Conservation (phyloP, 1,139 yeast genomes). For the Chernovozyma aurita region DNA sequence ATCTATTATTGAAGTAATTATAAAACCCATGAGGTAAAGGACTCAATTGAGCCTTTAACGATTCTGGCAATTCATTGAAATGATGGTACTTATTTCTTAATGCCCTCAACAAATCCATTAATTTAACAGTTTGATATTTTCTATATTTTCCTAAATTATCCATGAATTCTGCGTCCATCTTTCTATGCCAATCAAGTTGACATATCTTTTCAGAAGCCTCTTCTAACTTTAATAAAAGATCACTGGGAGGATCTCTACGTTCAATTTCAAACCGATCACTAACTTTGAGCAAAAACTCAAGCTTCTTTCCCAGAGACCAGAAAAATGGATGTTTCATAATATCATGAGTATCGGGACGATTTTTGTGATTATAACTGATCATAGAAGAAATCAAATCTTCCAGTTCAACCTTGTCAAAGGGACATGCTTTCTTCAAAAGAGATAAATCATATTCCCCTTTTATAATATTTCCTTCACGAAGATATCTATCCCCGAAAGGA, state of each 20-base stretch:
- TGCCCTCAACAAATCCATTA: slow-evolving; percentile 85
- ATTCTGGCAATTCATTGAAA: slow-evolving; percentile 78
- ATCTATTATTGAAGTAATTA: slow-evolving; percentile 63
- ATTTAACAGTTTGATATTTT: slow-evolving; percentile 71
- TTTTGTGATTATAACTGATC: slow-evolving; percentile 63
- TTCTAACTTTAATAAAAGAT: slow-evolving; percentile 58
- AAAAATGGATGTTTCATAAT: slow-evolving; percentile 84
- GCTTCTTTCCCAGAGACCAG: slow-evolving; percentile 72
- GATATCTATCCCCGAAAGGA: slow-evolving; percentile 88
- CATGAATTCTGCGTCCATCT: slow-evolving; percentile 65
- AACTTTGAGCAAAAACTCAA: slow-evolving; percentile 78
- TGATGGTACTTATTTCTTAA: slow-evolving; percentile 91
- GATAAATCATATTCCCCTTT: slow-evolving; percentile 62
- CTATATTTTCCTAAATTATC: slow-evolving; percentile 87
- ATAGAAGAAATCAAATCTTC: slow-evolving; percentile 65
- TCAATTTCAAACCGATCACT: slow-evolving; percentile 91
- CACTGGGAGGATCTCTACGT: slow-evolving; percentile 81
- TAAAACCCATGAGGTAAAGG: slow-evolving; percentile 84
- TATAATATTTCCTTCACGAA: slow-evolving; percentile 85
- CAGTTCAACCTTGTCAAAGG: slow-evolving; percentile 57
- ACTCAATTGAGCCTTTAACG: slow-evolving; percentile 58
- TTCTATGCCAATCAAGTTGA: slow-evolving; percentile 72
- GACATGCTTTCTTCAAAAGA: slow-evolving; percentile 32
- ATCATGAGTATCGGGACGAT: slow-evolving; percentile 67
- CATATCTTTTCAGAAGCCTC: slow-evolving; percentile 47